Conservation (phyloP, 2,329 filamentous ascomycete species). For the Paecilomyces dactylethromorphus region DNA sequence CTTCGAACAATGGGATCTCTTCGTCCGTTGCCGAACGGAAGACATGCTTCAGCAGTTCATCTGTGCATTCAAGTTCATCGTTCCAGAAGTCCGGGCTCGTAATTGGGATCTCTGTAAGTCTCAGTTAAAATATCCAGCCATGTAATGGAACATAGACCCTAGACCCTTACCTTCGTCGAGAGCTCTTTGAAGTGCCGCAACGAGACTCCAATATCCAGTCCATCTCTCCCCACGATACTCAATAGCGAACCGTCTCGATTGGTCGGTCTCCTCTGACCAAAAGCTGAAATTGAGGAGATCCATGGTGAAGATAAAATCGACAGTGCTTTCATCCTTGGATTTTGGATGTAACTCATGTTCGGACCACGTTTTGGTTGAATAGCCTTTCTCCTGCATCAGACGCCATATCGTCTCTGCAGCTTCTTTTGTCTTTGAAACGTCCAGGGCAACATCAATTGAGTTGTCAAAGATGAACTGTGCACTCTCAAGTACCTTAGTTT, state of each 20-base stretch:
- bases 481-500: conserved; percentile 74
- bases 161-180: conserved; percentile 67
- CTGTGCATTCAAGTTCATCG: conserved; percentile 66
- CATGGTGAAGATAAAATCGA: conserved; percentile 96
- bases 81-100: conserved; percentile 85
- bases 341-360: conserved; percentile 87
- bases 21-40: conserved; percentile 85
- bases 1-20: conserved; percentile 73
- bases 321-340: conserved; percentile 67
- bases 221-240: conserved; percentile 74
- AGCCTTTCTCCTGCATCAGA: conserved; percentile 76
- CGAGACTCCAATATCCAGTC: conserved; percentile 94
- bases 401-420: conserved; percentile 73
- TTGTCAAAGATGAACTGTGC: conserved; percentile 89
- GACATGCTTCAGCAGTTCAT: conserved; percentile 66
- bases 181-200: conserved; percentile 78
- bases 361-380: conserved; percentile 80
- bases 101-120: conserved; percentile 66
- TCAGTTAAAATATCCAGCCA: conserved; percentile 6
- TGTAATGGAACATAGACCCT: not conserved
- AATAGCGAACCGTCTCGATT: conserved; percentile 67
- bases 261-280: conserved; percentile 69
- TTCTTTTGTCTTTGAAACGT: conserved; percentile 72
- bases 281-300: conserved; percentile 96
- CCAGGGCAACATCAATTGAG: conserved; percentile 83